Percentiles rank a stretch among this genome's conserved stretches.
These are phyloP conservation scores for Leccinum incarnatum DNA, from an alignment of 768 basidiomycete species.

Conservation along the genomic window DNA sequence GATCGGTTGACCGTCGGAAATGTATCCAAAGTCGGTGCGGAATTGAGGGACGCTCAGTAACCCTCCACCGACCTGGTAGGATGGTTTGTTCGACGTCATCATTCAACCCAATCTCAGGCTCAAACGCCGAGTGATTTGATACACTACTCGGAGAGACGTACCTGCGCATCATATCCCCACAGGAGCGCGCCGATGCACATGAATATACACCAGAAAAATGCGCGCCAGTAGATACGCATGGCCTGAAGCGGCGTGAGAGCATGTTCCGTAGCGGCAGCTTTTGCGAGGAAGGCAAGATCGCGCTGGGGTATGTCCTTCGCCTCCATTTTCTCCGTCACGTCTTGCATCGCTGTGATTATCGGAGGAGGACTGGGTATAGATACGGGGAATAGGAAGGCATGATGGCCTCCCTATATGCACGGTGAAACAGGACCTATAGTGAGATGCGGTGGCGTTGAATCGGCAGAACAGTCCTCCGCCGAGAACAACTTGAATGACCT, in stretches of 20 bases:
- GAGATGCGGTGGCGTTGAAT: neutral
- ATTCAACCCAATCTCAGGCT: neutral
- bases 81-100: neutral
- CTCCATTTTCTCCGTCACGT: conserved; percentile 9
- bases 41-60: conserved; percentile 23
- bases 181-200: conserved; percentile 24
- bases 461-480: neutral
- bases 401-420: neutral
- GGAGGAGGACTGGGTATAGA: neutral
- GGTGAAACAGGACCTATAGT: neutral
- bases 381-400: neutral
- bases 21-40: conserved; percentile 26
- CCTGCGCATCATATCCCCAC: conserved; percentile 27
- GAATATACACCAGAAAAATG: conserved; percentile 24
- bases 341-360: conserved; percentile 4
- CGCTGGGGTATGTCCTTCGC: conserved; percentile 1
- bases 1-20: conserved; percentile 1
- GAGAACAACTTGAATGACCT: neutral
- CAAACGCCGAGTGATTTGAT: neutral
- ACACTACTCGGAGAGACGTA: conserved; percentile 1
- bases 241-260: conserved; percentile 20
- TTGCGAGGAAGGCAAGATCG: conserved; percentile 21
- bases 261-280: conserved; percentile 22
- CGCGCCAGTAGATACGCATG: conserved; percentile 25
- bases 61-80: conserved; percentile 18